Conservation (phyloP, 2,329 filamentous ascomycete species). For the Pseudocercospora pini-densiflorae region DNA sequence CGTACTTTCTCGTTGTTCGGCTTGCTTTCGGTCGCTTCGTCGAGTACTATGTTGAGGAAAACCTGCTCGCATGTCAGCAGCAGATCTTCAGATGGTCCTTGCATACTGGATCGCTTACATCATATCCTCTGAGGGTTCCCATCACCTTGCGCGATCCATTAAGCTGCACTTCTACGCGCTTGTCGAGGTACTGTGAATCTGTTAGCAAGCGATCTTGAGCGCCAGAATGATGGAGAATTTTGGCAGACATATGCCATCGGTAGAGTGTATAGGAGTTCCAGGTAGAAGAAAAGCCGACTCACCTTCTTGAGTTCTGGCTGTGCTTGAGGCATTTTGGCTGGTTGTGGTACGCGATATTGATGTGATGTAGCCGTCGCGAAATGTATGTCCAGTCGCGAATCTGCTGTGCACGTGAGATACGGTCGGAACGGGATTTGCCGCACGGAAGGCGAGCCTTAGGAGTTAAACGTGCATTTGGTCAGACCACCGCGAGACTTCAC, state of each 20-base stretch:
- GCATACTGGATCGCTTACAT: conserved; percentile 64
- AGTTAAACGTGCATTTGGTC: neutral
- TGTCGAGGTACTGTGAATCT: conserved; percentile 85
- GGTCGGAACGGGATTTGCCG: neutral
- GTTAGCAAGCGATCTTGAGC: conserved; percentile 6
- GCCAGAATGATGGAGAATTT: neutral
- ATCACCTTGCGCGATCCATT: conserved; percentile 98
- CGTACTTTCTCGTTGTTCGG: conserved; percentile 85
- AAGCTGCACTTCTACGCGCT: conserved; percentile 95
- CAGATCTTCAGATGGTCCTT: neutral
- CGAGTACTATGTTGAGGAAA: conserved; percentile 96
- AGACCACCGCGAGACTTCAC: neutral
- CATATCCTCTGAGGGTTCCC: conserved; percentile 91
- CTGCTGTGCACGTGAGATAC: neutral
- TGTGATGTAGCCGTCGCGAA: conserved; percentile 3
- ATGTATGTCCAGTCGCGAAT: neutral
- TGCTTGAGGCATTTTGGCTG: conserved; percentile 83
- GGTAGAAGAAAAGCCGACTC: conserved; percentile 32
- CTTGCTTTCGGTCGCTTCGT: conserved; percentile 96
- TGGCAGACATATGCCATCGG: conserved; percentile 6
- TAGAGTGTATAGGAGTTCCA: neutral
- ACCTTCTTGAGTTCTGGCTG: conserved; percentile 99
- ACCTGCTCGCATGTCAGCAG: conserved; percentile 61
- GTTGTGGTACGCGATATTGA: neutral
- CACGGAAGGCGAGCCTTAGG: neutral